phyloP scores from a whole-genome alignment of 1,139 yeast genomes.

The Diutina mesorugosa region DNA sequence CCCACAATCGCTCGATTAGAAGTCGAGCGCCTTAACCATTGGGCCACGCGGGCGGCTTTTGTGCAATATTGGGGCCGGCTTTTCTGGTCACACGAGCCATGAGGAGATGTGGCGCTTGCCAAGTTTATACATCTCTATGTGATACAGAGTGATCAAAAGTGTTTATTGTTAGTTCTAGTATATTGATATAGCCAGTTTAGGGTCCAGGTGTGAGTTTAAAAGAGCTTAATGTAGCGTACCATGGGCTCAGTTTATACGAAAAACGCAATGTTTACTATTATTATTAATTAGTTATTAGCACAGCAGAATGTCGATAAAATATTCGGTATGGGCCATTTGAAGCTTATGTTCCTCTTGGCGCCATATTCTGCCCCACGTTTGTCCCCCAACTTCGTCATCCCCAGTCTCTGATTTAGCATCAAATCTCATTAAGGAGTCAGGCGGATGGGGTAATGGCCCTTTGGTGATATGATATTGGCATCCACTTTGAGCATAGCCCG shows the following conservation, averaged over 20 bases:
- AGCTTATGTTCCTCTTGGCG: background rate
- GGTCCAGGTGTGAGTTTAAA: no score
- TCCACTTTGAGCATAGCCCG: slow-evolving; percentile 37
- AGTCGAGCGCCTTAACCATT: background rate
- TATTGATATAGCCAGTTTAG: no score
- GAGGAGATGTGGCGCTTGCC: background rate
- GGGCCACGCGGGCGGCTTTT: background rate
- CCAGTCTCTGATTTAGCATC: slow-evolving; percentile 3
- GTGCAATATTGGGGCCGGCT: background rate
- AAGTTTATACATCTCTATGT: no score
- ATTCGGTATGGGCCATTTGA: slow-evolving; percentile 13
- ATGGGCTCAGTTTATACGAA: no score
- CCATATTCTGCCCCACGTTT: slow-evolving; percentile 9
- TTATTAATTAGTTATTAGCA: slow-evolving; percentile 11
- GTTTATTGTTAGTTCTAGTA: no score
- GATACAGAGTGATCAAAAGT: no score
- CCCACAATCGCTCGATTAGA: background rate
- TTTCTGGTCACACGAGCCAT: background rate
- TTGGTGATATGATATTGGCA: slow-evolving; percentile 33
- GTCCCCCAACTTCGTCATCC: slow-evolving; percentile 14
- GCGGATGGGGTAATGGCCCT: slow-evolving; percentile 30
- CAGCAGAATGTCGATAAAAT: slow-evolving; percentile 21
- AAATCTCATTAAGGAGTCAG: slow-evolving; percentile 18
- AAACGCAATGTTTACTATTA: background rate
- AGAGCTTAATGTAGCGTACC: no score